phyloP scores from a whole-genome alignment of 192 early-diverging fungal species.

The Coemansia javaensis region DNA sequence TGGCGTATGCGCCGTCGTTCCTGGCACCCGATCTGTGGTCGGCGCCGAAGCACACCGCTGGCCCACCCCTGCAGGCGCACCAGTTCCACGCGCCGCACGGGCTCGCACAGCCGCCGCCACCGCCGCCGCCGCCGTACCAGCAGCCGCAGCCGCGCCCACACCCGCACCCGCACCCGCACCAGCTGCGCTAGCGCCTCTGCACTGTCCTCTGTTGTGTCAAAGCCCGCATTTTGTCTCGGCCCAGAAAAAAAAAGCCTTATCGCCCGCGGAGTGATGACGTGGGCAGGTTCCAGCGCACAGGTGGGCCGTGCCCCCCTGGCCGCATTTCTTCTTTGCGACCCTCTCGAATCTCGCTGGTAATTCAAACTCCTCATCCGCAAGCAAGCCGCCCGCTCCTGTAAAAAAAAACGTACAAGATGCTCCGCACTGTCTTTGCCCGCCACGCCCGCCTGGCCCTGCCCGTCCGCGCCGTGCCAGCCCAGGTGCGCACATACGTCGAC shows the following conservation, averaged over 20 bases:
- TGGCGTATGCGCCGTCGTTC: conserved; percentile 3
- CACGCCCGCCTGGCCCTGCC: conserved; percentile 7
- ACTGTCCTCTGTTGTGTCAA: not conserved
- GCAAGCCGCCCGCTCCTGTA: too few relatives aligned
- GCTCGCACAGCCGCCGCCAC: not conserved
- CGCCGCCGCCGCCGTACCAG: conserved; percentile 5
- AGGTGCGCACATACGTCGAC: conserved; percentile 25
- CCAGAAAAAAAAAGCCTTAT: too few relatives aligned
- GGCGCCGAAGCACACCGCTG: conserved; percentile 8
- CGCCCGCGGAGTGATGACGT: too few relatives aligned
- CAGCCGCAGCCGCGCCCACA: conserved; percentile 13
- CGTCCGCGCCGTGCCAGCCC: conserved; percentile 6
- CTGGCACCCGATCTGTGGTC: conserved; percentile 10
- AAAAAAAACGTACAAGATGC: conserved; percentile 10
- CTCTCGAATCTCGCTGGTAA: too few relatives aligned
- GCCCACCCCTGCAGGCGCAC: not conserved
- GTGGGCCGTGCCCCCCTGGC: too few relatives aligned
- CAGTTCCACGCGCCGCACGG: conserved; percentile 4
- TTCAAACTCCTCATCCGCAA: too few relatives aligned
- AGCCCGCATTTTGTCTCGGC: too few relatives aligned
- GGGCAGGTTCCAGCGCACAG: too few relatives aligned
- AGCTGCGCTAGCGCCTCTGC: not conserved
- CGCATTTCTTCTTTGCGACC: too few relatives aligned
- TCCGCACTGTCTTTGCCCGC: conserved; percentile 32
- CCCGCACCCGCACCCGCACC: conserved; percentile 2